Evolutionary conservation across 2,329 filamentous ascomycete genomes (phyloP), one percentile per base, ranked within the genome.

Genomic region (Tolypocladium capitatum): DNA sequence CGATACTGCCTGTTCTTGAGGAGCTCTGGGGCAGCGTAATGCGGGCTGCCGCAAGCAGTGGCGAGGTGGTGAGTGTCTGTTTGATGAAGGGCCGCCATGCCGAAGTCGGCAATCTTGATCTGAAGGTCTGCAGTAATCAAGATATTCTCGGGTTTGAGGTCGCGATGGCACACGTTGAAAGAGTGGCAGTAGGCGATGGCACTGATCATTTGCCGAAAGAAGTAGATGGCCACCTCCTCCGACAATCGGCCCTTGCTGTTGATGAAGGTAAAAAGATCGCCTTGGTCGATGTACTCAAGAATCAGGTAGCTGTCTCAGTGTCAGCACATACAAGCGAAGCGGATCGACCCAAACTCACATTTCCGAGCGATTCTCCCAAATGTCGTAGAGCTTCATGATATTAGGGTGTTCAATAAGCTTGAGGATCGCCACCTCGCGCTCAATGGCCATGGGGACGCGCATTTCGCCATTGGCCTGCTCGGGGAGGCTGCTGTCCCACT

Each of bases 141-240:
- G 42, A 98, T 96, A 58, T 98, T 98, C 67, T 98, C 92, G 0
- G 90, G 92, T 66, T 98, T 98, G 46, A 98, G 73, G 57, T 98
- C 92, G 24, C 92, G 85, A 62, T 98, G 92, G 62, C 90, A 95
- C 53, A 98, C 95, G 56, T 91, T 89, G 68, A 95, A 87, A 3
- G 85, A 81, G 66, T 98, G 92, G 56, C 90, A 94, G 67, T 96
- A 96, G 3, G 89, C 81, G 45, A 98, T 75, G 1, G 88, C 92
- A 47, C 86, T 87, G 60, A 98, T 84, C 55, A 98, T 89, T 66
- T 98, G 92, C 34, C 90, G 83, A 60, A 96, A 96, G 55, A 94
- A 83, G 60, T 77, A 85, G 46, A 96, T 76, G 5, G 86, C 83
- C 54, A 91, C 81, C 52, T 84, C 78, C 65, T 98, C 92, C 1